These are phyloP conservation scores for Trichoderma erinaceum DNA, from an alignment of 495 filamentous ascomycete genomes.

Conservation along the genomic window DNA sequence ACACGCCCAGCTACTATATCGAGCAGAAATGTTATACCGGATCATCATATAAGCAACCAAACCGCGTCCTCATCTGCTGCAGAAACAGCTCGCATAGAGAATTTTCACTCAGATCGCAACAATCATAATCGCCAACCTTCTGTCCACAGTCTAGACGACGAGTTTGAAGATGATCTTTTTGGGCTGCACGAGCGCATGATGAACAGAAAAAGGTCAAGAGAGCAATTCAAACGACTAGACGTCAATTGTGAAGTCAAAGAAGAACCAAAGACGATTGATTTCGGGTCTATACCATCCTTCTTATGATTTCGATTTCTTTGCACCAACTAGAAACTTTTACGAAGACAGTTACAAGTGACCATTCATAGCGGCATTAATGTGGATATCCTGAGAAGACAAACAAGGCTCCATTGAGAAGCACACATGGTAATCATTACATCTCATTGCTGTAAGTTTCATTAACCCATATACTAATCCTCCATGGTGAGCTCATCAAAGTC, in stretches of 20 bases:
- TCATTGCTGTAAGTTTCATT: conserved; percentile 4
- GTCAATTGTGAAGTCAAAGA: not conserved
- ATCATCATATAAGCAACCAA: not conserved
- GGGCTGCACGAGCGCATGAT: conserved; percentile 8
- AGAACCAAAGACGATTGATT: not conserved
- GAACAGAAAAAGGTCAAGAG: conserved; percentile 5
- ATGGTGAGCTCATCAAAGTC: conserved; percentile 81
- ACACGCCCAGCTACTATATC: not conserved
- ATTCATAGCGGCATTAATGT: not conserved
- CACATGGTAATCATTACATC: not conserved
- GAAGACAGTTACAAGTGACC: not conserved
- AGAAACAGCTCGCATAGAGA: too few species aligned
- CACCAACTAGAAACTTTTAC: not conserved
- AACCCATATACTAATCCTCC: conserved; percentile 36
- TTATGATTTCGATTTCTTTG: not conserved
- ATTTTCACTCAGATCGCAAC: not conserved
- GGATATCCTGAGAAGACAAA: not conserved
- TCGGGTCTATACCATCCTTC: not conserved
- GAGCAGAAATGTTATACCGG: not conserved
- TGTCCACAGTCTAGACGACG: not conserved
- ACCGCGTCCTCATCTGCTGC: not conserved
- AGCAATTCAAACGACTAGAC: conserved; percentile 1
- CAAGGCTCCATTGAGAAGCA: not conserved
- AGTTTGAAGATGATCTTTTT: conserved; percentile 10
- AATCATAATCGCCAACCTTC: not conserved